Conservation (phyloP, 352 stramenopile species). For the Elongisporangium senticosum region DNA sequence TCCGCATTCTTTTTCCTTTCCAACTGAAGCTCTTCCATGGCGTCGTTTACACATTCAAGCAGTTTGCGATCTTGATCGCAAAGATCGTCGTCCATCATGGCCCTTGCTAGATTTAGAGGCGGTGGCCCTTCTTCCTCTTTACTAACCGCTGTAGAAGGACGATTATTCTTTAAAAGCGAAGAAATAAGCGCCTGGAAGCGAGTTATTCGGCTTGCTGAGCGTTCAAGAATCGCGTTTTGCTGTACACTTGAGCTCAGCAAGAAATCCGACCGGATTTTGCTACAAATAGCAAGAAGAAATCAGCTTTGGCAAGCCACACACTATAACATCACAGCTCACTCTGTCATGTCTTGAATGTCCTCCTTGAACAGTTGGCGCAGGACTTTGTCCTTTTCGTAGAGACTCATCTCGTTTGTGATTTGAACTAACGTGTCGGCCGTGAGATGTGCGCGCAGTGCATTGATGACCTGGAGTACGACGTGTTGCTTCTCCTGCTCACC, state of each 20-base stretch:
- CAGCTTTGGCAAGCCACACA: neutral
- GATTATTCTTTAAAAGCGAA: constrained; percentile 8
- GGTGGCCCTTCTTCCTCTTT: neutral
- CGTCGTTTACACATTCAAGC: constrained; percentile 40
- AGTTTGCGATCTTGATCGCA: constrained; percentile 64
- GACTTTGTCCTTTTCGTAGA: constrained; percentile 54
- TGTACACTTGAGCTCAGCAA: constrained; percentile 42
- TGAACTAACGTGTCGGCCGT: constrained; percentile 34
- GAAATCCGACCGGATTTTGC: constrained; percentile 45
- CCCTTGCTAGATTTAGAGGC: neutral
- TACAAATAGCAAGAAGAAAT: constrained; percentile 10
- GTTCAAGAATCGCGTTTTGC: constrained; percentile 60
- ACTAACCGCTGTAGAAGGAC: neutral
- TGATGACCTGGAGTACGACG: constrained; percentile 42
- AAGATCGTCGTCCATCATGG: constrained; percentile 34
- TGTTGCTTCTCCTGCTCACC: constrained; percentile 48
- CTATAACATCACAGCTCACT: constrained; percentile 23
- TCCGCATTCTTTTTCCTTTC: constrained; percentile 24
- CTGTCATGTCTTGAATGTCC: constrained; percentile 44
- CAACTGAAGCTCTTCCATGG: constrained; percentile 44
- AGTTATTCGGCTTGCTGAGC: constrained; percentile 46
- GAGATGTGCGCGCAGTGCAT: constrained; percentile 39
- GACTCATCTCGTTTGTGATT: constrained; percentile 49
- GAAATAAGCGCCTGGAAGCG: constrained; percentile 51
- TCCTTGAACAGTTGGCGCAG: constrained; percentile 43